Evolutionary conservation across 2,329 filamentous ascomycete species (phyloP).

Genomic region (Coniochaeta sp.): DNA sequence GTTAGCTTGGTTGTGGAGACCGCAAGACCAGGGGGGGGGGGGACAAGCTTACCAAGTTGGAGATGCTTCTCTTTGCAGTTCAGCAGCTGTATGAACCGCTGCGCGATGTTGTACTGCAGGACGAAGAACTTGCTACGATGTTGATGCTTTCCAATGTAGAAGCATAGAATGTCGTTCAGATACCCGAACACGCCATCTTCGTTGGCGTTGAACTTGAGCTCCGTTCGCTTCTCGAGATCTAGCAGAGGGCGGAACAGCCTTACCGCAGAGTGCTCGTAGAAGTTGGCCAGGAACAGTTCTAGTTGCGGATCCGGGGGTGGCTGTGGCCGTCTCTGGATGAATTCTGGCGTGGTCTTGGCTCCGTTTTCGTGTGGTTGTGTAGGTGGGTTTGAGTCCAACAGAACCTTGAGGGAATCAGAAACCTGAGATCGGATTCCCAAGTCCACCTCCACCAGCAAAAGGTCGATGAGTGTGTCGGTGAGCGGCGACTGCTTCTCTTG

Average conservation of each 20-base stretch:
- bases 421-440: conserved; percentile 93
- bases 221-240: conserved; percentile 62
- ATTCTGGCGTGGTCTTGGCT: conserved; percentile 33
- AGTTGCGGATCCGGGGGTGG: conserved; percentile 61
- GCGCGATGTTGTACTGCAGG: conserved; percentile 67
- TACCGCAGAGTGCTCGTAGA: conserved; percentile 81
- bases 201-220: conserved; percentile 68
- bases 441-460: conserved; percentile 85
- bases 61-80: conserved; percentile 82
- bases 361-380: conserved; percentile 47
- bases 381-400: conserved; percentile 64
- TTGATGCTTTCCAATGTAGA: conserved; percentile 85
- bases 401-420: conserved; percentile 87
- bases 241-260: conserved; percentile 83
- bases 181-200: conserved; percentile 88
- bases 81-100: conserved; percentile 76
- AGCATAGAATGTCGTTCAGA: conserved; percentile 86
- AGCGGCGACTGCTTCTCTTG: conserved; percentile 78
- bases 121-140: conserved; percentile 86
- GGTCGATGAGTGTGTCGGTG: conserved; percentile 86
- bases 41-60: conserved; percentile 62
- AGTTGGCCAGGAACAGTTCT: conserved; percentile 76
- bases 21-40: not conserved
- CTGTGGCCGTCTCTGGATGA: conserved; percentile 42
- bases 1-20: not conserved